These are phyloP conservation scores for Penicillium fuscoglaucum DNA, from an alignment of 2,329 filamentous ascomycete species.

Conservation along the genomic window DNA sequence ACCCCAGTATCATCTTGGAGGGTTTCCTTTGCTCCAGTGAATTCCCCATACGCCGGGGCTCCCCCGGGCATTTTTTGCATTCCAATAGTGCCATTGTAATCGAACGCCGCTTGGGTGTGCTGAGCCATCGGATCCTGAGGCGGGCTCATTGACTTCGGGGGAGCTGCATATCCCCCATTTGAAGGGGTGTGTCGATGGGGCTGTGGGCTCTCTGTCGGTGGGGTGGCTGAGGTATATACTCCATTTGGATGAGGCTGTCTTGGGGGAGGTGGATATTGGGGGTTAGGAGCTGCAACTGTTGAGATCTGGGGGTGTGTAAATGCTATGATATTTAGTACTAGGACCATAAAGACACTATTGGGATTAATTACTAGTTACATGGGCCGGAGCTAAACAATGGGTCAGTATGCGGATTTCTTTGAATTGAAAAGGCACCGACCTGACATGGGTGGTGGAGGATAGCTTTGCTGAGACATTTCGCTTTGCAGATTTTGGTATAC, in stretches of 20 bases:
- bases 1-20: slow-evolving; percentile 84
- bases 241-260: not conserved
- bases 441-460: slow-evolving; percentile 3
- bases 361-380: slow-evolving; percentile 18
- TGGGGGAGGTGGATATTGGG: not conserved
- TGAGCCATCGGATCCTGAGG: not conserved
- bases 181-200: not conserved
- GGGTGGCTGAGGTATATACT: slow-evolving; percentile 9
- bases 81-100: slow-evolving; percentile 8
- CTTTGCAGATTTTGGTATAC: not conserved
- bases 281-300: too few relatives aligned
- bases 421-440: not conserved
- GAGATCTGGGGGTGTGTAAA: not conserved
- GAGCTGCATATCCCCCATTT: slow-evolving; percentile 4
- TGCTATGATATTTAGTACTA: not conserved
- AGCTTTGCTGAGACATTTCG: not conserved
- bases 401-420: not conserved
- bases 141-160: not conserved
- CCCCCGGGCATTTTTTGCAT: slow-evolving; percentile 40
- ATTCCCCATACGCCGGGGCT: slow-evolving; percentile 55
- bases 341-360: too few relatives aligned
- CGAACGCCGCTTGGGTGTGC: not conserved
- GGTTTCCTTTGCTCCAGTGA: slow-evolving; percentile 63
- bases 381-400: slow-evolving; percentile 11
- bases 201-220: slow-evolving; percentile 3